Percentiles rank a stretch among this genome's conserved stretches.
These are phyloP conservation scores for Osmanthus fragrans DNA, from an alignment of 257 asterid genomes.

Conservation along the genomic window DNA sequence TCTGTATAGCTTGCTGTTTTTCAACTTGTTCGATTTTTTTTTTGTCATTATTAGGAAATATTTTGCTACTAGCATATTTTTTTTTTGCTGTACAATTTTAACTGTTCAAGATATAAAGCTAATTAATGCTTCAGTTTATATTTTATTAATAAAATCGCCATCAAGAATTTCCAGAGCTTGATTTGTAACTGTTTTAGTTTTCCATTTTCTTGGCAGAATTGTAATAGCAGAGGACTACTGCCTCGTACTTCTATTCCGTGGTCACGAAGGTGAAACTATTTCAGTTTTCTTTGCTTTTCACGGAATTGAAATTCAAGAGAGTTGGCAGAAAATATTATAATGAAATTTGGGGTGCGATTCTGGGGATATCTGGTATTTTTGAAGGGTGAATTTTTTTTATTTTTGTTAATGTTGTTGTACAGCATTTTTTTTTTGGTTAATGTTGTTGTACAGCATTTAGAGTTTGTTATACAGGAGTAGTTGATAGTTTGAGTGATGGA, in stretches of 20 bases:
- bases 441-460: conserved; percentile 27
- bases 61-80: not conserved
- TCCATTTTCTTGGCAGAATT: not conserved
- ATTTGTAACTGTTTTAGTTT: not conserved
- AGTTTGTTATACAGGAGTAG: conserved; percentile 20
- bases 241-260: not conserved
- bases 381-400: not conserved
- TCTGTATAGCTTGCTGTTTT: not conserved
- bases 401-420: no score
- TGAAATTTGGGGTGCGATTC: not conserved
- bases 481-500: conserved; percentile 54
- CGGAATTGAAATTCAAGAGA: not conserved
- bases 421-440: no score
- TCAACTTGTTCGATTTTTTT: not conserved
- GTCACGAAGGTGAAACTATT: not conserved
- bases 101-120: conserved; percentile 15
- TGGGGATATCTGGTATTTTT: not conserved
- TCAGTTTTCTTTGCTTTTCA: not conserved
- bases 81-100: not conserved
- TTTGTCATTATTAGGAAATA: not conserved
- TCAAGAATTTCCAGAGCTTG: not conserved
- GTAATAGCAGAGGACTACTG: not conserved
- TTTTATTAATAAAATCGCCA: not conserved
- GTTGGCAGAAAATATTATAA: not conserved
- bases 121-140: conserved; percentile 9